Evolutionary conservation across 2,329 filamentous ascomycete genomes (phyloP), one percentile per base, ranked within the genome.

Genomic region (Pleoardoris graminearum): DNA sequence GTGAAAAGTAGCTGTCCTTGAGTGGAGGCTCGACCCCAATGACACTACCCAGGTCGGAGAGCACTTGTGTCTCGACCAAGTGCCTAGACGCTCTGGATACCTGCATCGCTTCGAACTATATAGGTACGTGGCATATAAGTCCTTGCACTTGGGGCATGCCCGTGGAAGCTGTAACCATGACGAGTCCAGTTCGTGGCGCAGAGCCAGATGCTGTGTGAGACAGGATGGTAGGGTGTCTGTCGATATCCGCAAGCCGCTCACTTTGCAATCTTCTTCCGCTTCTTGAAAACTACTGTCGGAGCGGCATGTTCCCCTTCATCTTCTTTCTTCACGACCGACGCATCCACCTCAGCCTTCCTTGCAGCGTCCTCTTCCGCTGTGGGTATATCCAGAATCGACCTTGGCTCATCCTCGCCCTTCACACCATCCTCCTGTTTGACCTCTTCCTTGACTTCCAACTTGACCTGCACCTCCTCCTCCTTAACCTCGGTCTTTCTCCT

Each of bases 251-350:
- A 25, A 23, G 16, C 3, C 21, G 32, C 35, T 70, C 64, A 70
- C 52, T 78, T 45, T 80, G 82, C 76, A 85, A 60, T 88, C 12
- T 84, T 79, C 67, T 91, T 93, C 48, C 89, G 79, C 76, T 91
- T 92, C 75, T 92, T 93, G 74, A 93, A 94, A 3, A 91, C 77
- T 2, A 91, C 80, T 2, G 82, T 78, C 6, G 69, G 68, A 39
- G 58, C 53, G 3, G 53, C 54, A 14, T 19, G 27, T 8, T 19
- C 22, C 16, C 59, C 60, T 25, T 65, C 61, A n/a, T 62, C 68
- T 19, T 60, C 54, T 42, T 65, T 66, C 7, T 61, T 37, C 6
- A 43, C 61, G 60, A 41, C 57, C 51, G 22, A 51, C 42, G 17
- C 63, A 33, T 43, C 60, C 17, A 52, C 42, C 3, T 52, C 55